Evolutionary conservation across 1,139 yeast species (phyloP), one percentile per base, ranked within the genome.

Genomic region (Candida tropicalis): DNA sequence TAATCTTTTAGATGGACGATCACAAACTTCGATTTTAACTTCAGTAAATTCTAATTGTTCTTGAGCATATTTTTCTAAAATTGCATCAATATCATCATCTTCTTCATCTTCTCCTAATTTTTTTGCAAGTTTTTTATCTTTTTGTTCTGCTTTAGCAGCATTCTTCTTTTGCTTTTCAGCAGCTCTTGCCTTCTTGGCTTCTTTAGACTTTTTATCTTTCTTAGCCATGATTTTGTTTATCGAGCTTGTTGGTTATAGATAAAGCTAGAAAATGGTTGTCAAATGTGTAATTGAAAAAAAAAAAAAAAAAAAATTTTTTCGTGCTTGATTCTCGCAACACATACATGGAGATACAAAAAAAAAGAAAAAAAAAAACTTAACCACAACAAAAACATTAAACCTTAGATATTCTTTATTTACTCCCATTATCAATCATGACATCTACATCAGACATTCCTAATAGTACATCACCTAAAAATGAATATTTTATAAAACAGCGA

Each of bases 131-230:
- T 90, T 90, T 63, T 89, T 87, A 54, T 75, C 73, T 63, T 88
- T 90, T 5, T 61, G 55, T 38, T 84, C 95, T 4, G 95, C 83
- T 60, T 93, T 93, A 42, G 80, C 67, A 41, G 72, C 76, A 44
- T 79, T 86, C 63, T 91, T 91, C 66, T 85, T 84, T 48, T 79
- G 82, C 71, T 93, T 93, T 52, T 82, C 91, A 23, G 93, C 96
- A 31, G 86, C 70, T 40, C 96, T 79, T 24, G 95, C 95, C 77
- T 90, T 90, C 65, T 90, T 89, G 55, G 96, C 89, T 40, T 88
- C 97, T 64, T 89, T 89, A 49, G 87, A 82, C 65, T 88, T 87
- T 66, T 88, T 83, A 53, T 70, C 86, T 68, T 89, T 90, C 68
- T 88, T 90, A 10, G 90, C 96, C 96, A 87, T 86, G 8, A 33